Conservation (phyloP, 78 protist species). For the Capsaspora owczarzaki region DNA sequence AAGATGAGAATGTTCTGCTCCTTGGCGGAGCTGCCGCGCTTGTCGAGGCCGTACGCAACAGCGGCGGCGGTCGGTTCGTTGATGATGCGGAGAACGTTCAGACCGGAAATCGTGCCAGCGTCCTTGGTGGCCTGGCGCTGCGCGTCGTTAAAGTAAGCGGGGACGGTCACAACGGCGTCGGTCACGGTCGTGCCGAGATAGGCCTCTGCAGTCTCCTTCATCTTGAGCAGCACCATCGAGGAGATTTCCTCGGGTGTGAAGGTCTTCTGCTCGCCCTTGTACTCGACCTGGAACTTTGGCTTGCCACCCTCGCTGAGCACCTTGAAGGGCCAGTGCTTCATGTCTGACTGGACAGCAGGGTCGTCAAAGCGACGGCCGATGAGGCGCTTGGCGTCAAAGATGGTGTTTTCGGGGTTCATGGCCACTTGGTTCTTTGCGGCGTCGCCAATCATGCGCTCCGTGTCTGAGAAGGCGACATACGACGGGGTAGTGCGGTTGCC, state of each 20-base stretch:
- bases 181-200: constrained; percentile 66
- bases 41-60: constrained; percentile 92
- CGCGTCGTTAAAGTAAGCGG: constrained; percentile 94
- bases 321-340: constrained; percentile 73
- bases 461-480: constrained; percentile 91
- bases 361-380: too few species aligned
- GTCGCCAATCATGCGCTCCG: constrained; percentile 91
- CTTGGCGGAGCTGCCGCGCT: background rate
- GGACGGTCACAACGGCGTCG: constrained; percentile 83
- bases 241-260: constrained; percentile 82
- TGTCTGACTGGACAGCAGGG: too few species aligned
- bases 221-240: constrained; percentile 78
- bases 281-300: constrained; percentile 60
- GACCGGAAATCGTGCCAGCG: constrained; percentile 91
- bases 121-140: constrained; percentile 95
- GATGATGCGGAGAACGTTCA: constrained; percentile 82
- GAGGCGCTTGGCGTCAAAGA: background rate
- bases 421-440: constrained; percentile 29
- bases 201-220: constrained; percentile 85
- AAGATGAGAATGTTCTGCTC: constrained; percentile 84
- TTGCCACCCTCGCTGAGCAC: constrained; percentile 51
- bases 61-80: constrained; percentile 99
- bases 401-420: constrained; percentile 8
- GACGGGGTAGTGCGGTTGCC: constrained; percentile 97
- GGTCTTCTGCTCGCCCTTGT: constrained; percentile 44